phyloP scores from a whole-genome alignment of 345 rosid genomes.

The Linum usitatissimum region DNA sequence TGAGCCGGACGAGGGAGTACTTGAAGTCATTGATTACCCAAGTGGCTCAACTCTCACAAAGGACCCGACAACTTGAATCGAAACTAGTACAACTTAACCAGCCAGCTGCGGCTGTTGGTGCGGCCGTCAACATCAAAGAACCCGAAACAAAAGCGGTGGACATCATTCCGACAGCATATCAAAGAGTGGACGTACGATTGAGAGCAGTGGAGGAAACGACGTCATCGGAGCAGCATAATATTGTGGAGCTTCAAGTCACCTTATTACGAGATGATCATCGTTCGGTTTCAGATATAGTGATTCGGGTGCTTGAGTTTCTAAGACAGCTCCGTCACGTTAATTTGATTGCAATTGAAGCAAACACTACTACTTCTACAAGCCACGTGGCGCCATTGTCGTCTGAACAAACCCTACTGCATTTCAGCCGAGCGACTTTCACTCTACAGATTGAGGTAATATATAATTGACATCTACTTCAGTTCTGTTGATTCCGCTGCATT shows the following conservation, averaged over 20 bases:
- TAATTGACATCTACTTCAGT: no score
- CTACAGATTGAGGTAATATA: slow-evolving; percentile 47
- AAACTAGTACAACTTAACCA: slow-evolving; percentile 13
- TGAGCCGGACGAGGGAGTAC: slow-evolving; percentile 42
- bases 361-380: slow-evolving; percentile 15
- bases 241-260: no score
- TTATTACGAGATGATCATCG: neutral
- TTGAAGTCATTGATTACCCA: slow-evolving; percentile 37
- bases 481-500: no score
- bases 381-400: neutral
- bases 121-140: neutral
- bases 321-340: slow-evolving; percentile 36
- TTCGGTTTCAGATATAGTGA: neutral
- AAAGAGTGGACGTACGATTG: slow-evolving; percentile 31
- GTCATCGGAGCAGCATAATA: slow-evolving; percentile 17
- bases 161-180: neutral
- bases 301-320: slow-evolving; percentile 1
- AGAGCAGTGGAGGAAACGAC: slow-evolving; percentile 31
- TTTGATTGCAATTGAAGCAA: slow-evolving; percentile 45
- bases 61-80: slow-evolving; percentile 38
- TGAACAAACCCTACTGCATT: slow-evolving; percentile 17
- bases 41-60: slow-evolving; percentile 36
- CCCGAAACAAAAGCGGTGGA: slow-evolving; percentile 16
- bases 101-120: neutral
- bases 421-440: slow-evolving; percentile 30